phyloP scores from a whole-genome alignment of 176 grass and related monocot species.

The Panicum miliaceum region DNA sequence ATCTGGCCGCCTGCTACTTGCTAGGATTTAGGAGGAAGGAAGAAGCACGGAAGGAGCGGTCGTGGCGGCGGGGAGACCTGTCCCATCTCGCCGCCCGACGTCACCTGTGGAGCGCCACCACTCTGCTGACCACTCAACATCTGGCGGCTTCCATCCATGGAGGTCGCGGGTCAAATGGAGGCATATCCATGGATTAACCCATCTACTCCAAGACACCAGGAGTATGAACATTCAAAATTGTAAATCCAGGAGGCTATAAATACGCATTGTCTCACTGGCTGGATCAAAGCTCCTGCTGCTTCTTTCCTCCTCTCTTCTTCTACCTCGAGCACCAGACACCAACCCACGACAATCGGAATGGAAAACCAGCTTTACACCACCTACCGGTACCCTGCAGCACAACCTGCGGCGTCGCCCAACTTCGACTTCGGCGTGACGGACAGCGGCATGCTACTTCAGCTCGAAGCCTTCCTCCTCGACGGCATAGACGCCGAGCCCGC shows the following conservation, averaged over 20 bases:
- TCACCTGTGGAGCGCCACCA: background rate
- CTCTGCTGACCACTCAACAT: background rate
- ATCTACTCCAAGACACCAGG: background rate
- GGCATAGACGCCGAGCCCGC: background rate
- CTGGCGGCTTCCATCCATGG: background rate
- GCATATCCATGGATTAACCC: background rate
- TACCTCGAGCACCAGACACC: background rate
- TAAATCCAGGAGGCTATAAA: background rate
- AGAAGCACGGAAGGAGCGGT: background rate
- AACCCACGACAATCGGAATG: background rate
- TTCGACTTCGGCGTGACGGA: background rate
- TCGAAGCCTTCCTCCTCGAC: background rate
- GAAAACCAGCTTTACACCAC: background rate
- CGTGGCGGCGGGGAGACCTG: background rate
- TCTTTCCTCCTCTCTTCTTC: background rate
- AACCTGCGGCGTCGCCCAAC: background rate
- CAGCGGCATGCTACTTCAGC: background rate
- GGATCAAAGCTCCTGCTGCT: background rate
- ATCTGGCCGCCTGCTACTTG: background rate
- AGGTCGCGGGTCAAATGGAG: background rate
- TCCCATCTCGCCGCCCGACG: background rate
- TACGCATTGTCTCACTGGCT: background rate
- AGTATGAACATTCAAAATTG: background rate
- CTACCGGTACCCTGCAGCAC: background rate
- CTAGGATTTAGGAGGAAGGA: background rate